Evolutionary conservation across 2,329 filamentous ascomycete species (phyloP).

Genomic region (Incumbomyces delicatus): DNA sequence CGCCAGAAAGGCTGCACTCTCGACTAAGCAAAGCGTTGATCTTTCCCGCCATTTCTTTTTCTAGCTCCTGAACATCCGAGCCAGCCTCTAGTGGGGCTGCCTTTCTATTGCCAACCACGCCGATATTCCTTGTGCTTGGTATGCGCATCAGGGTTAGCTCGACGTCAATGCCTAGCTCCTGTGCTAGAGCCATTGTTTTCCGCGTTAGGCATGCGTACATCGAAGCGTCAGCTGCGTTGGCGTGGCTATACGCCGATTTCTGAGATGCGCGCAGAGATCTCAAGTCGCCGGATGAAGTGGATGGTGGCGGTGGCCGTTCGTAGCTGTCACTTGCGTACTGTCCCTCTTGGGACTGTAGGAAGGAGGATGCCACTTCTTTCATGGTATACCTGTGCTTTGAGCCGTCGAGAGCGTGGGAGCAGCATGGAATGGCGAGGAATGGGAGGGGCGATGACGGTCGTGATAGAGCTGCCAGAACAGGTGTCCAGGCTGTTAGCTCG

Average conservation of each 20-base stretch:
- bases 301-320: constrained; percentile 22
- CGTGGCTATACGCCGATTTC: constrained; percentile 19
- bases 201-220: constrained; percentile 75
- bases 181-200: constrained; percentile 62
- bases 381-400: constrained; percentile 51
- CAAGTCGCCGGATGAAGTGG: constrained; percentile 28
- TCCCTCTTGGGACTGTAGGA: neutral
- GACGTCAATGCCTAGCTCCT: constrained; percentile 61
- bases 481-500: constrained; percentile 92
- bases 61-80: constrained; percentile 28
- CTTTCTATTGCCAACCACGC: constrained; percentile 56
- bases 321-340: constrained; percentile 14
- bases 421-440: constrained; percentile 92
- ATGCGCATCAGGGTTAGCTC: constrained; percentile 85
- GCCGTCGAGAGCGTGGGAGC: constrained; percentile 77
- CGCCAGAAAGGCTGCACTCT: constrained; percentile 38
- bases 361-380: constrained; percentile 13
- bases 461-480: constrained; percentile 63
- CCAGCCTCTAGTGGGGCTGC: constrained; percentile 20
- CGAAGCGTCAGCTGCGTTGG: constrained; percentile 43
- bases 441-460: constrained; percentile 52
- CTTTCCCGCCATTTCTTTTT: constrained; percentile 48
- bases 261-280: constrained; percentile 30
- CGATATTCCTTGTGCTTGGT: constrained; percentile 81
- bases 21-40: constrained; percentile 53